These are phyloP conservation scores for Paecilomyces formosus DNA, from an alignment of 2,329 filamentous ascomycete genomes.

Conservation along the genomic window DNA sequence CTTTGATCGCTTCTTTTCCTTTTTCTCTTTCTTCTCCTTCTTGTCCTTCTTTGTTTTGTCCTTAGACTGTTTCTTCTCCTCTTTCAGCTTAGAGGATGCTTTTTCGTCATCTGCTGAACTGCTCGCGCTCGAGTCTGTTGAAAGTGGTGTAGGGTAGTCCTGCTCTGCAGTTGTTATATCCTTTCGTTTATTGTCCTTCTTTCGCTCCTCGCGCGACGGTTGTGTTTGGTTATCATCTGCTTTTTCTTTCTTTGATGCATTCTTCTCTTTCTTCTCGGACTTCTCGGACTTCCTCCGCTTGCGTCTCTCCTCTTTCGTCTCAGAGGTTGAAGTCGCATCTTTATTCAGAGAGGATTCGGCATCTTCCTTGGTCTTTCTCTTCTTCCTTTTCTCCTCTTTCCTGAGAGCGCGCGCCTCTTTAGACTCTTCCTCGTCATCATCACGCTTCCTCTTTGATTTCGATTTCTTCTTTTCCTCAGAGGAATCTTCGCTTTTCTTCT, in stretches of 20 bases:
- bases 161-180: constrained; percentile 5
- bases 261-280: constrained; percentile 13
- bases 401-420: constrained; percentile 26
- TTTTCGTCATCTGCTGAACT: background rate
- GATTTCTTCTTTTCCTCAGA: constrained; percentile 9
- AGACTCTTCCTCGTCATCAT: constrained; percentile 14
- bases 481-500: constrained; percentile 8
- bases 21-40: constrained; percentile 6
- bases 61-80: constrained; percentile 8
- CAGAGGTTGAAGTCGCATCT: constrained; percentile 5
- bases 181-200: constrained; percentile 6
- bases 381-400: constrained; percentile 17
- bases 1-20: constrained; percentile 22
- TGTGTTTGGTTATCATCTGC: constrained; percentile 14
- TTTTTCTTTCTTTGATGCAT: constrained; percentile 4
- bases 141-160: constrained; percentile 24
- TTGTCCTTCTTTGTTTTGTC: constrained; percentile 2
- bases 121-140: constrained; percentile 15
- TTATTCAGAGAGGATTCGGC: background rate
- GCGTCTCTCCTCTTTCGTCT: constrained; percentile 4
- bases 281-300: constrained; percentile 18
- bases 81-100: constrained; percentile 1
- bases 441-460: constrained; percentile 28
- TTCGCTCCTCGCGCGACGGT: constrained; percentile 5
- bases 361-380: constrained; percentile 12